Conservation (phyloP, 768 basidiomycete genomes). For the Coprinellus aureogranulatus region DNA sequence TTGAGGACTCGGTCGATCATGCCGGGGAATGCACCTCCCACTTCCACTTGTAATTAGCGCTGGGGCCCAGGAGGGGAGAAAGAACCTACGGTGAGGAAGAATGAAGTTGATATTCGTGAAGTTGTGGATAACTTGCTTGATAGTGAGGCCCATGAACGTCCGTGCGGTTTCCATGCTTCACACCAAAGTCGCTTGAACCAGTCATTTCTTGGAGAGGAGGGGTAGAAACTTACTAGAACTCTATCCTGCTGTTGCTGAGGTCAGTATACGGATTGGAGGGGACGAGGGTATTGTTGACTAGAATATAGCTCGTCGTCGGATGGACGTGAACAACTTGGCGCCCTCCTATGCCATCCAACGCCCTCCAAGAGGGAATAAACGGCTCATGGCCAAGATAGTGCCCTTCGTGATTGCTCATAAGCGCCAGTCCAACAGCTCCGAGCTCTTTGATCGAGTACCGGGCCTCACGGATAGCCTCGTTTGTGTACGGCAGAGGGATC, state of each 20-base stretch:
- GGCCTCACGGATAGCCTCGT: conserved; percentile 31
- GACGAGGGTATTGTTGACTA: conserved; percentile 22
- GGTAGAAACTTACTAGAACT: conserved; percentile 34
- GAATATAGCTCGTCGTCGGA: conserved; percentile 29
- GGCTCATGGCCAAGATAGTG: conserved; percentile 29
- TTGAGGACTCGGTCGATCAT: conserved; percentile 34
- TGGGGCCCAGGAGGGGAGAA: neutral
- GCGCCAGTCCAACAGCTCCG: conserved; percentile 33
- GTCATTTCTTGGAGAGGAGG: too few relatives aligned
- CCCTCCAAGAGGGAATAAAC: conserved; percentile 30
- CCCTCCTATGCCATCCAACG: conserved; percentile 25
- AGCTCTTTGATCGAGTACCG: conserved; percentile 28
- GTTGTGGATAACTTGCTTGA: conserved; percentile 28
- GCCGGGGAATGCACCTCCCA: conserved; percentile 33
- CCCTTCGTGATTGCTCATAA: conserved; percentile 33
- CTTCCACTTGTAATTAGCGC: conserved; percentile 9
- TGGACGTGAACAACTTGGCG: conserved; percentile 32
- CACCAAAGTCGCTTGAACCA: too few relatives aligned
- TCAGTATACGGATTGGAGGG: conserved; percentile 33
- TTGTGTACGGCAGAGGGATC: conserved; percentile 34
- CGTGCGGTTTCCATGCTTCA: conserved; percentile 32
- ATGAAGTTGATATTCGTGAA: conserved; percentile 35
- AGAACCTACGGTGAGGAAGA: conserved; percentile 31
- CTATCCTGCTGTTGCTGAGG: conserved; percentile 27
- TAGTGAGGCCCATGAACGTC: conserved; percentile 29